Evolutionary conservation across 169 alveolate species (phyloP).

Genomic region (Plasmodium gonderi): DNA sequence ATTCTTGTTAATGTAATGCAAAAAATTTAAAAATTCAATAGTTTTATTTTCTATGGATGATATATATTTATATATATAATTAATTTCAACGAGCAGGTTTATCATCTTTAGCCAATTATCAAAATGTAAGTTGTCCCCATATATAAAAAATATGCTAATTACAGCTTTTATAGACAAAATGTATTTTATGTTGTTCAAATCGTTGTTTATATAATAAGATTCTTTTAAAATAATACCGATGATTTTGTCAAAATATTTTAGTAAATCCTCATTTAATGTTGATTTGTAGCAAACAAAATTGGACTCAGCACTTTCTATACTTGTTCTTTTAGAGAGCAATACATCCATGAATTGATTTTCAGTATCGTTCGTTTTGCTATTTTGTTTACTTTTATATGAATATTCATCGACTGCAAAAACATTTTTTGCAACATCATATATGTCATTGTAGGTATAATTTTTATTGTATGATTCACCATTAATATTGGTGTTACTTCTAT

Average conservation of each 20-base stretch:
- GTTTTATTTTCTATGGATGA: slow-evolving; percentile 66
- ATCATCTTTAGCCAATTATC: slow-evolving; percentile 62
- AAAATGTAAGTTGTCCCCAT: slow-evolving; percentile 62
- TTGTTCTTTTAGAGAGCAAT: slow-evolving; percentile 2
- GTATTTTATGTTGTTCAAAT: slow-evolving; percentile 65
- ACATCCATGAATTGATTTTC: background rate
- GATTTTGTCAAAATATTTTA: slow-evolving; percentile 53
- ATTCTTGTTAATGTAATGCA: slow-evolving; percentile 48
- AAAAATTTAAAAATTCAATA: slow-evolving; percentile 47
- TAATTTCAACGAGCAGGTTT: slow-evolving; percentile 59
- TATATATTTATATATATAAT: slow-evolving; percentile 66
- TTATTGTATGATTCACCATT: background rate
- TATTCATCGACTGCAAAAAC: background rate
- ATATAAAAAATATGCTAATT: slow-evolving; percentile 63
- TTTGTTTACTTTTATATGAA: background rate
- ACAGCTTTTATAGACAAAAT: slow-evolving; percentile 58
- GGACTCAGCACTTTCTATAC: slow-evolving; percentile 37
- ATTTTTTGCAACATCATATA: background rate
- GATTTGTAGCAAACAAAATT: slow-evolving; percentile 45
- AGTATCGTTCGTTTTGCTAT: background rate
- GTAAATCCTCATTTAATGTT: slow-evolving; percentile 31
- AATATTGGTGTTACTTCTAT: background rate
- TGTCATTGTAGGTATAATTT: background rate
- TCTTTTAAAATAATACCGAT: slow-evolving; percentile 51
- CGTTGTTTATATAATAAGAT: slow-evolving; percentile 57